A percentile compares a stretch with the other conserved stretches of the same genome.
Conservation (phyloP, 2,329 filamentous ascomycete species). For the Trichoderma polysporum region DNA sequence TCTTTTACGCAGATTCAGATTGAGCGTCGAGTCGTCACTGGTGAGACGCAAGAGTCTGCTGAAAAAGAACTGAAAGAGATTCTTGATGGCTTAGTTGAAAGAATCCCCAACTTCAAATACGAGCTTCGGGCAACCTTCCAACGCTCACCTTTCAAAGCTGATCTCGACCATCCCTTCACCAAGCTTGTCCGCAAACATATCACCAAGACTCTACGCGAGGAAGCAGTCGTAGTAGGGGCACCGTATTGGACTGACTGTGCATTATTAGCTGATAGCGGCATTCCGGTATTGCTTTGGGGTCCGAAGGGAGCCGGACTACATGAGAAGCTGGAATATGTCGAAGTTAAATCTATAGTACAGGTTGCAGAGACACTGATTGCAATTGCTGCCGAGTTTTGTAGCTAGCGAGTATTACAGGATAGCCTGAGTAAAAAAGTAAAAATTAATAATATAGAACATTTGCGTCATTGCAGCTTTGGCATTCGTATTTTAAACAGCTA, state of each 20-base stretch:
- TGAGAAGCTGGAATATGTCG: slow-evolving; percentile 50
- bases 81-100: slow-evolving; percentile 34
- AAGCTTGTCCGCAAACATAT: slow-evolving; percentile 33
- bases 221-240: slow-evolving; percentile 31
- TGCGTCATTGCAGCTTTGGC: neutral
- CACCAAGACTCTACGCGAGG: slow-evolving; percentile 28
- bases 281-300: slow-evolving; percentile 48
- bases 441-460: neutral
- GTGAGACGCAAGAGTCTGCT: slow-evolving; percentile 41
- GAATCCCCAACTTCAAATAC: slow-evolving; percentile 41
- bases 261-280: slow-evolving; percentile 44
- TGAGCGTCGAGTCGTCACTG: slow-evolving; percentile 49
- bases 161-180: slow-evolving; percentile 42
- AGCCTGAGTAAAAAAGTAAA: neutral
- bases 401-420: neutral
- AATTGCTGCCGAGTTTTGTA: slow-evolving; percentile 34
- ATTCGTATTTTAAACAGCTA: neutral
- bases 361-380: slow-evolving; percentile 32
- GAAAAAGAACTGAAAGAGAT: slow-evolving; percentile 39
- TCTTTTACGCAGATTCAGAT: slow-evolving; percentile 47
- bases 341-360: slow-evolving; percentile 42
- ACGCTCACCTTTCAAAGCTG: slow-evolving; percentile 44
- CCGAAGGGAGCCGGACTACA: slow-evolving; percentile 51
- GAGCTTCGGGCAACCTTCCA: slow-evolving; percentile 41
- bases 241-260: slow-evolving; percentile 54